Base-by-base conservation (phyloP, 2,329 filamentous ascomycete species). In the Macrophomina pseudophaseolina region DNA sequence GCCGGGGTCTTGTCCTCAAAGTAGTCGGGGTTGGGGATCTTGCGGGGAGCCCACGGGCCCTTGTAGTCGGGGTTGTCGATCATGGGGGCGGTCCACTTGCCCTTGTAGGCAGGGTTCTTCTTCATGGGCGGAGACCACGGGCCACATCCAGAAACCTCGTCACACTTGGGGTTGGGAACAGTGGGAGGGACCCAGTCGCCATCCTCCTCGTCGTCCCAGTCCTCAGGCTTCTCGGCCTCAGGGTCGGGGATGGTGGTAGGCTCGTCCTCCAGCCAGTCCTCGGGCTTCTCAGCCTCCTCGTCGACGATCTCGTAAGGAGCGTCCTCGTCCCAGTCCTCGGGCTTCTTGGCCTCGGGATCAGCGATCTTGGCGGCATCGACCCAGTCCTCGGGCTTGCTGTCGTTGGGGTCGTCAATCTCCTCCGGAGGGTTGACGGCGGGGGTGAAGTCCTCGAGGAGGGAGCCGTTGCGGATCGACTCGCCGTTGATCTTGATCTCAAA, bases 151-250 rank as follows among this genome's bases (percentile, higher is more conserved):
- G 94, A 94, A 72, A 85, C 92, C 67, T 98, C 94, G 71, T 90
- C 88, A 78, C 95, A 98, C 88, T 97, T 97, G 81, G 94, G 92
- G 89, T 99, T 98, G 79, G 93, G 87, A 65, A 99, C 88, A 65
- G 90, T 93, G 67, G 94, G 95, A 63, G 94, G 84, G 72, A 97
- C 81, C 93, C 94, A 99, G 85, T 99, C 95, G 80, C 95, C 95
- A 80, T 99, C 95, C 85, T 99, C 95, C 85, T 99, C 95, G 68
- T 99, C 94, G 83, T 97, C 94, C 95, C 95, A 99, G 80, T 98
- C 95, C 83, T 97, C 94, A 70, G 95, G 95, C 90, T 98, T 99
- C 85, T 92, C 86, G 62, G 94, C 93, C 84, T 97, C 93, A 66
- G 95, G 95, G 84, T 99, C 95, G 67, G 94, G 87, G 69, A 98